These are phyloP conservation scores for Thoreauomyces humboldtii DNA, from an alignment of 192 early-diverging fungal genomes.

Conservation along the genomic window DNA sequence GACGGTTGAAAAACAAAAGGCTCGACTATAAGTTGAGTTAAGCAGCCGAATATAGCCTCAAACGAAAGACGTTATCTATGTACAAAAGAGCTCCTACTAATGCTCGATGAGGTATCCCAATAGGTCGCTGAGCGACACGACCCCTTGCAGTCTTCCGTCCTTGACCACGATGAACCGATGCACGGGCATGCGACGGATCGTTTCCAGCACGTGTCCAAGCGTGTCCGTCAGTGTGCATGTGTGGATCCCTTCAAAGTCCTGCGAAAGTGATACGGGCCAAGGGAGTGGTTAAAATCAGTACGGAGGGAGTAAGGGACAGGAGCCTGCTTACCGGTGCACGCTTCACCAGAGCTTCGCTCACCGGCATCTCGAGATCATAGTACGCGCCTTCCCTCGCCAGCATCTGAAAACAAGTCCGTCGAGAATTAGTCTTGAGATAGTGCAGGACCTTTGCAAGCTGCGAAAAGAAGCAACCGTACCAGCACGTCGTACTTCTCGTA, in stretches of 20 bases:
- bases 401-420: constrained; percentile 29
- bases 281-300: neutral
- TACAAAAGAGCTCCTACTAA: no score
- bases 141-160: constrained; percentile 69
- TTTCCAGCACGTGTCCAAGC: constrained; percentile 82
- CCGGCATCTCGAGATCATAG: constrained; percentile 79
- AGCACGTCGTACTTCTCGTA: constrained; percentile 97
- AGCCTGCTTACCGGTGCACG: constrained; percentile 71
- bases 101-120: constrained; percentile 41
- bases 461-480: no score
- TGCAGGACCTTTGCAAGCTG: no score
- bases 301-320: constrained; percentile 5
- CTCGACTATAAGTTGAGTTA: no score
- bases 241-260: constrained; percentile 93
- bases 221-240: constrained; percentile 86
- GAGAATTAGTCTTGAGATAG: no score
- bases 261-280: neutral
- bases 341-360: constrained; percentile 77
- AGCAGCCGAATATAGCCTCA: no score
- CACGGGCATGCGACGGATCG: constrained; percentile 80
- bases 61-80: no score
- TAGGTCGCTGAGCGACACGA: constrained; percentile 85
- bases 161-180: constrained; percentile 92
- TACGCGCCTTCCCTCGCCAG: constrained; percentile 59
- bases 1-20: no score